Percentiles rank a stretch among this genome's conserved stretches.
Conservation (phyloP, 1,284 basidiomycete genomes). For the Schizopora paradoxa region DNA sequence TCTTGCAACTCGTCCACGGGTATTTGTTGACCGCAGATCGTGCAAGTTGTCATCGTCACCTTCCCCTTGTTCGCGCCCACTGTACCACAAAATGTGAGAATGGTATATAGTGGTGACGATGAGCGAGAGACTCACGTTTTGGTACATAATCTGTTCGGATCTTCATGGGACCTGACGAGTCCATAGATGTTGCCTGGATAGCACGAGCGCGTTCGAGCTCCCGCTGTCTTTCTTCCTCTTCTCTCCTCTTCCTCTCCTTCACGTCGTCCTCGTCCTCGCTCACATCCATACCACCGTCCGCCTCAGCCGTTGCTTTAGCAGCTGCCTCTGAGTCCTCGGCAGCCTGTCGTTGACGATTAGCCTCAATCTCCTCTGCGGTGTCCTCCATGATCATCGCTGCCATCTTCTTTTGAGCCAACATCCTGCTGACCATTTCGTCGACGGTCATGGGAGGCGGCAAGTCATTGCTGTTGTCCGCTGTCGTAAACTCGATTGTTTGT, state of each 20-base stretch:
- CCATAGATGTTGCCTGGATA: constrained; percentile 70
- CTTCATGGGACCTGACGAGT: constrained; percentile 84
- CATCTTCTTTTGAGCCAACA: constrained; percentile 95
- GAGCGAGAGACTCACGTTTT: constrained; percentile 57
- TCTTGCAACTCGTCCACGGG: constrained; percentile 93
- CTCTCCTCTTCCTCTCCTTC: constrained; percentile 59
- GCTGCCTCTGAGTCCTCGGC: constrained; percentile 75
- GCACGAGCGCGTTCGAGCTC: constrained; percentile 77
- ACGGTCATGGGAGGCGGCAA: constrained; percentile 93
- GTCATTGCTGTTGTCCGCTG: constrained; percentile 85
- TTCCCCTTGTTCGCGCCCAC: constrained; percentile 65
- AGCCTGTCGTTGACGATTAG: constrained; percentile 70
- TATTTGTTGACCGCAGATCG: constrained; percentile 91
- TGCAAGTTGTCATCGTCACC: constrained; percentile 79
- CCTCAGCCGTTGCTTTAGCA: constrained; percentile 50
- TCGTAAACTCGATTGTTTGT: constrained; percentile 97
- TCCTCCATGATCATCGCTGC: constrained; percentile 98
- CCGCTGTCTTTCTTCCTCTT: constrained; percentile 69
- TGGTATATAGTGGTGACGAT: constrained; percentile 14
- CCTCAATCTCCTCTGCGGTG: constrained; percentile 79
- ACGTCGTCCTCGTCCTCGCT: constrained; percentile 71
- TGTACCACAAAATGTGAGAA: constrained; percentile 26
- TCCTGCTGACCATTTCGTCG: constrained; percentile 94
- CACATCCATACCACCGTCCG: constrained; percentile 69
- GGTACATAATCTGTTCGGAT: constrained; percentile 97